A percentile compares a stretch with the other conserved stretches of the same genome.
Evolutionary conservation across 495 filamentous ascomycete species (phyloP).

Genomic region (Jackrogersella multiformis): DNA sequence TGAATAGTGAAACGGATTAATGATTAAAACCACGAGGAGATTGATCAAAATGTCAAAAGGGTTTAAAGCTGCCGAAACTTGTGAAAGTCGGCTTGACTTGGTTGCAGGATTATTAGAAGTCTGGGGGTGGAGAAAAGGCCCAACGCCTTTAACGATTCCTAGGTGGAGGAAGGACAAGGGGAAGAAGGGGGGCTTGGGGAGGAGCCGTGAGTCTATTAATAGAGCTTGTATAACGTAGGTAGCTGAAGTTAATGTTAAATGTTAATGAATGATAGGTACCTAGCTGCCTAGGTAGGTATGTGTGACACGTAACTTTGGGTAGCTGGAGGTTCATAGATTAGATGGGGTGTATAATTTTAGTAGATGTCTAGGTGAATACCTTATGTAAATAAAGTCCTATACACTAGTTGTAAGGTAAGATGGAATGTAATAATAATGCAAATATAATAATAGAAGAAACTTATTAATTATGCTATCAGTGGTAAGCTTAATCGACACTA

Average conservation of each 20-base stretch:
- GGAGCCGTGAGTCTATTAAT: conserved; percentile 24
- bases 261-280: neutral
- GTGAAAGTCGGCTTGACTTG: conserved; percentile 16
- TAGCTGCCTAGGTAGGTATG: no score
- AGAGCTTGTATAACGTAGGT: conserved; percentile 11
- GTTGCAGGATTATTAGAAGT: conserved; percentile 14
- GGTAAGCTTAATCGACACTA: conserved; percentile 4
- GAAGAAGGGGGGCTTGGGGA: conserved; percentile 1
- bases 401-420: neutral
- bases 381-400: neutral
- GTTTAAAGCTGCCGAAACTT: conserved; percentile 15
- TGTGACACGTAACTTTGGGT: no score
- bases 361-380: neutral
- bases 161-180: neutral
- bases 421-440: neutral
- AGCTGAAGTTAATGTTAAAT: neutral
- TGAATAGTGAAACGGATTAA: neutral
- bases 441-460: neutral
- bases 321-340: no score
- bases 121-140: conserved; percentile 22
- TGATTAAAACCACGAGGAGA: neutral
- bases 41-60: conserved; percentile 4
- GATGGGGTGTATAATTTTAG: no score
- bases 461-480: neutral
- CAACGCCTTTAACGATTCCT: conserved; percentile 18